Evolutionary conservation across 2,329 filamentous ascomycete genomes (phyloP), one percentile per base, ranked within the genome.

Genomic region (Aureobasidium sp.): DNA sequence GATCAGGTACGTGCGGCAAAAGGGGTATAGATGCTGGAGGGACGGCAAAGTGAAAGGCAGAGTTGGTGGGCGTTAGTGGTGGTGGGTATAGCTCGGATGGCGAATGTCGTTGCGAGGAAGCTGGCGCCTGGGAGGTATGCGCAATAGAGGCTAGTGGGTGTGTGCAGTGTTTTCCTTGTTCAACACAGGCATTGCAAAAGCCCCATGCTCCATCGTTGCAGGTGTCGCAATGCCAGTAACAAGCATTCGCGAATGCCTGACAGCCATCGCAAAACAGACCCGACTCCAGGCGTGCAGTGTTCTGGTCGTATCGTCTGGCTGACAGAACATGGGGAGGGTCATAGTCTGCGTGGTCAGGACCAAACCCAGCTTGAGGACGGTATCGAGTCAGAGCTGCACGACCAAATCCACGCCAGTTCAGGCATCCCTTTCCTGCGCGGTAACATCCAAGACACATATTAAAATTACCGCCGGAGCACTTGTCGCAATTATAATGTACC

Each of bases 131-230:
- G 6, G 60, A 62, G 37, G 45, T 56, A 62, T 66, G 64, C 47
- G 64, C 49, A 62, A 96, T 78, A 0, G 92, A 90, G 0, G 96
- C 78, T 0, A 97, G 79, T 7, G 88, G 81, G 70, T 97, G 93
- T 0, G 87, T 89, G 74, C 93, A 97, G 64, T 86, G 88, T 64
- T 82, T 82, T 17, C 90, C 91, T 72, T 87, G 86, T 63, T 93
- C 92, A 34, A 96, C 90, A 67, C 93, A 97, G 64, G 82, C 78
- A 68, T 92, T 91, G 75, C 93, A 97, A 72, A 90, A 97, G 0
- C 93, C 93, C 92, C 92, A 97, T 70, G 95, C 92, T 5, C 91
- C 93, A 65, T 94, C 86, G 68, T 96, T 96, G 76, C 93, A 97
- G 29, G 82, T 73, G 63, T 88, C 85, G 73, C 93, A 97, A 65